Evolutionary conservation across 2,329 filamentous ascomycete genomes (phyloP), one percentile per base, ranked within the genome.

Genomic region (Colletotrichum sp.): DNA sequence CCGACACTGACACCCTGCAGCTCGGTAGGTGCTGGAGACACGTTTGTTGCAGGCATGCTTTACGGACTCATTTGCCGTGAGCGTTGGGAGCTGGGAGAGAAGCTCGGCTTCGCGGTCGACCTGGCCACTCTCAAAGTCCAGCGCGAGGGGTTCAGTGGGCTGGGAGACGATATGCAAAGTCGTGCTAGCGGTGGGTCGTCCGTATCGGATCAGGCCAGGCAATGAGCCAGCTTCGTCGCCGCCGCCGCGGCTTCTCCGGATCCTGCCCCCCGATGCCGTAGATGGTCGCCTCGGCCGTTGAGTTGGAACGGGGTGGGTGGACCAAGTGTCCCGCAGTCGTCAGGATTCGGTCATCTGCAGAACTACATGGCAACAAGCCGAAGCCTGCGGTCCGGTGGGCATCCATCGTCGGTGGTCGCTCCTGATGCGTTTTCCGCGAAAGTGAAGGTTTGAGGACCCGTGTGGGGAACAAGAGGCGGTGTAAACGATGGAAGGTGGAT

Each of bases 11-110:
- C 69, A 26, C 15, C 30, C 72, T 79, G 81, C 81, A 94, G 93
- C 82, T 89, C 93, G 7, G 90, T 95, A 76, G 94, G 94, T 71
- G 94, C 94, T 59, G 94, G 94, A 78, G 94, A 95, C 81, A 95
- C 94, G 0, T 95, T 95, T 80, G 91, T 94, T 78, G 94, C 93
- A 39, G 93, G 93, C 75, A 91, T 94, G 83, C 84, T 95, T 65
- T 94, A 92, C 83, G 88, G 87, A 43, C 82, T 94, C 76, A 83
- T 89, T 72, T 90, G 87, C 80, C 88, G 88, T 77, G 80, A 83
- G 10, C 84, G 88, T 77, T 93, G 90, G 90, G 82, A 84, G 78
- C 80, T 88, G 63, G 78, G 83, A 67, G 81, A 83, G 72, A 90
- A 88, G 79, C 82, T 94, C 76, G 82, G 80, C 36, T 93, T 94